These are phyloP conservation scores for Teratosphaeria viscida DNA, from an alignment of 2,329 filamentous ascomycete genomes.

Conservation along the genomic window DNA sequence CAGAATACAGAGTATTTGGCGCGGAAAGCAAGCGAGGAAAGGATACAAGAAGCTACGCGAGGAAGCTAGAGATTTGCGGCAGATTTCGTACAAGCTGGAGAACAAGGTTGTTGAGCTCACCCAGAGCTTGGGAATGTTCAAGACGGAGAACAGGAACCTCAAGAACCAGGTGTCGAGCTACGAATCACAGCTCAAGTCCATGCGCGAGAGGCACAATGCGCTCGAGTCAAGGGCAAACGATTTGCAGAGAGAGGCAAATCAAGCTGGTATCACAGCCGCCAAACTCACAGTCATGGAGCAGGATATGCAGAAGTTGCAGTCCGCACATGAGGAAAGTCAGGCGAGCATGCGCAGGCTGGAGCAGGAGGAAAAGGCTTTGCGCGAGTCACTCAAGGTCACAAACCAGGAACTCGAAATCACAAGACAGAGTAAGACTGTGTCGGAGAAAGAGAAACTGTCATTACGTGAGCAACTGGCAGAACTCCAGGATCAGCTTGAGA, in stretches of 20 bases:
- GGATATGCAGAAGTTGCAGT: constrained; percentile 86
- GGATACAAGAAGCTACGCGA: constrained; percentile 87
- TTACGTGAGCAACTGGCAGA: constrained; percentile 82
- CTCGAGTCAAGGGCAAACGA: constrained; percentile 87
- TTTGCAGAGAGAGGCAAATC: constrained; percentile 90
- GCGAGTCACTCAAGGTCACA: constrained; percentile 69
- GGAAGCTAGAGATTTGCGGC: constrained; percentile 95
- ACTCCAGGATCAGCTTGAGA: constrained; percentile 82
- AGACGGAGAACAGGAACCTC: constrained; percentile 86
- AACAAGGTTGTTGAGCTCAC: constrained; percentile 99
- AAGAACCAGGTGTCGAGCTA: constrained; percentile 87
- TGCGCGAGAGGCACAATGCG: constrained; percentile 84
- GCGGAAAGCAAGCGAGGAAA: constrained; percentile 68
- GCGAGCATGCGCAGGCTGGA: constrained; percentile 87
- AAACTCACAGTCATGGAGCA: constrained; percentile 85
- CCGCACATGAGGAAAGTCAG: constrained; percentile 80
- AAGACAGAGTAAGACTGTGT: constrained; percentile 60
- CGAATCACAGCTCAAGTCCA: constrained; percentile 89
- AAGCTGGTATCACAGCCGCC: constrained; percentile 89
- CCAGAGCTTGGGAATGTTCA: constrained; percentile 82
- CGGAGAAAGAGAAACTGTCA: constrained; percentile 75
- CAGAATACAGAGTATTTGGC: constrained; percentile 86
- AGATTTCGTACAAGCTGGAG: constrained; percentile 98
- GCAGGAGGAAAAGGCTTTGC: constrained; percentile 79
- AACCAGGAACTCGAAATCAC: constrained; percentile 72